Evolutionary conservation across 345 rosid genomes (phyloP).

Genomic region (Camelina neglecta): DNA sequence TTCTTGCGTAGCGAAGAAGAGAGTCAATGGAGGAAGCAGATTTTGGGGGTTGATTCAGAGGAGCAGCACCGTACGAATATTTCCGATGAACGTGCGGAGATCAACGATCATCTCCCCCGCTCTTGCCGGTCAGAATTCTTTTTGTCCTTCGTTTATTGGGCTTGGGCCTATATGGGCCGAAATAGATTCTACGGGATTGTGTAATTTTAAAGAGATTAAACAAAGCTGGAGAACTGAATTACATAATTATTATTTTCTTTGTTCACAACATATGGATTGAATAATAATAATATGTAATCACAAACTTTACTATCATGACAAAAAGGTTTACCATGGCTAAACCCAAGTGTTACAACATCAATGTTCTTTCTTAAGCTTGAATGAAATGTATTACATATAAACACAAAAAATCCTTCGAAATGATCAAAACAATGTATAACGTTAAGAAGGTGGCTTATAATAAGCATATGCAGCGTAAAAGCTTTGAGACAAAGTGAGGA

Average conservation of each 20-base stretch:
- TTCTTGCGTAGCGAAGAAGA: slow-evolving; percentile 5
- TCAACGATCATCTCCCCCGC: slow-evolving; percentile 35
- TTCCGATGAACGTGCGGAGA: slow-evolving; percentile 43
- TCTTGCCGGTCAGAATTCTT: slow-evolving; percentile 22
- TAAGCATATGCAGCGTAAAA: slow-evolving; percentile 72
- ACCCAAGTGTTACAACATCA: slow-evolving; percentile 8
- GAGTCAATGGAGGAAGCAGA: slow-evolving; percentile 31
- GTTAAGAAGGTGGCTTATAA: slow-evolving; percentile 59
- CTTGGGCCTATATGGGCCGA: slow-evolving; percentile 29
- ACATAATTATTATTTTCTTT: too few species aligned
- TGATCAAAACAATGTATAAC: neutral
- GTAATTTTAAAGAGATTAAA: too few species aligned
- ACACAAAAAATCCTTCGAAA: neutral
- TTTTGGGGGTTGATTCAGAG: slow-evolving; percentile 14
- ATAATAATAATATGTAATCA: neutral
- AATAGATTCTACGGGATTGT: neutral
- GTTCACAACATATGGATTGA: too few species aligned
- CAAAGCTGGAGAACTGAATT: too few species aligned
- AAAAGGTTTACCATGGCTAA: neutral
- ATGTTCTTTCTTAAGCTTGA: slow-evolving; percentile 3
- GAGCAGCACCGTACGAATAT: slow-evolving; percentile 19
- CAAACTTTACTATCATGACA: neutral
- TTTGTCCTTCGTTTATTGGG: neutral
- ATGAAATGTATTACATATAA: neutral
- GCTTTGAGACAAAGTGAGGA: slow-evolving; percentile 79